These are phyloP conservation scores for Coniella vitis DNA, from an alignment of 2,329 filamentous ascomycete genomes.

Conservation along the genomic window DNA sequence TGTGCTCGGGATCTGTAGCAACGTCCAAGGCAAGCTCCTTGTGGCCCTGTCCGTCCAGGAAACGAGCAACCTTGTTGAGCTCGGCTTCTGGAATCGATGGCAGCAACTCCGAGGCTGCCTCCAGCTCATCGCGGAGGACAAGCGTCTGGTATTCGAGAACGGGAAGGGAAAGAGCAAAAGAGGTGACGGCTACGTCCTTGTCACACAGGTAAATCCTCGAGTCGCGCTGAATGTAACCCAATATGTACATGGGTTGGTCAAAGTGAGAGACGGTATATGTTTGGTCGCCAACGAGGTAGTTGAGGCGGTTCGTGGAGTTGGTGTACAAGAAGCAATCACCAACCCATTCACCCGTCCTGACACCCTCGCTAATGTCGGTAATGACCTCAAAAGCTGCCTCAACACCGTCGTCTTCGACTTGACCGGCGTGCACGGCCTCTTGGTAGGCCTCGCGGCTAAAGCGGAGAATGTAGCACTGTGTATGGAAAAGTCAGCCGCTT, in stretches of 20 bases:
- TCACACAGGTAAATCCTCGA: slow-evolving; percentile 92
- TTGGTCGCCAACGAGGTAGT: slow-evolving; percentile 96
- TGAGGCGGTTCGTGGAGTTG: slow-evolving; percentile 90
- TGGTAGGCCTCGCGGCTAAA: slow-evolving; percentile 87
- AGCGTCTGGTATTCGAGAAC: slow-evolving; percentile 97
- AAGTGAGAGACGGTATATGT: slow-evolving; percentile 97
- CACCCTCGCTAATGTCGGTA: slow-evolving; percentile 88
- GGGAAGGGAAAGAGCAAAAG: slow-evolving; percentile 81
- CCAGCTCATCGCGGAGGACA: slow-evolving; percentile 88
- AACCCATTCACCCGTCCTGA: slow-evolving; percentile 94
- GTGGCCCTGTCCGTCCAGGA: slow-evolving; percentile 93
- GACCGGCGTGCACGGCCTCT: slow-evolving; percentile 72
- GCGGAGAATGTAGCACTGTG: slow-evolving; percentile 66
- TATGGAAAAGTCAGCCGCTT: neutral
- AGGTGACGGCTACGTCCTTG: slow-evolving; percentile 89
- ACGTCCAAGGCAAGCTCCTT: slow-evolving; percentile 94
- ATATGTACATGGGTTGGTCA: slow-evolving; percentile 87
- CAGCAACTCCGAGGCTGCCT: slow-evolving; percentile 80
- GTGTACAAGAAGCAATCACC: slow-evolving; percentile 99
- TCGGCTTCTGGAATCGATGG: slow-evolving; percentile 82
- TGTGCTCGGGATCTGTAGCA: slow-evolving; percentile 90
- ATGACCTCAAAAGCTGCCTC: slow-evolving; percentile 95
- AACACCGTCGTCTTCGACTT: slow-evolving; percentile 84
- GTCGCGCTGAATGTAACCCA: slow-evolving; percentile 92
- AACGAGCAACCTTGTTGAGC: slow-evolving; percentile 95